These are phyloP conservation scores for Blastobotrys petasosporus DNA, from an alignment of 1,139 yeast genomes.

Conservation along the genomic window DNA sequence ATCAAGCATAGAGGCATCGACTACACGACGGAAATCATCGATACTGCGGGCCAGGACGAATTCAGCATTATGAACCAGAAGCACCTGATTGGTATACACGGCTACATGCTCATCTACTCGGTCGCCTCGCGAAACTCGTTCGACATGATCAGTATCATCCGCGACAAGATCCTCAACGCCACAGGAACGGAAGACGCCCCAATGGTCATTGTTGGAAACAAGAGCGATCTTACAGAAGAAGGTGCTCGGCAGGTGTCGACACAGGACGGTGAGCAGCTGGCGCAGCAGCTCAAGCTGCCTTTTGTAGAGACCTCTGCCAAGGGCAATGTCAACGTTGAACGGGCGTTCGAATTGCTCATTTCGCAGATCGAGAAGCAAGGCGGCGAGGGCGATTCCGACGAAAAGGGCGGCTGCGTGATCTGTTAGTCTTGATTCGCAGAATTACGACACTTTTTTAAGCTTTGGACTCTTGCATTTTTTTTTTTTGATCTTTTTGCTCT, in stretches of 20 bases:
- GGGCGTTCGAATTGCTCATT: constrained; percentile 60
- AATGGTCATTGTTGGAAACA: constrained; percentile 79
- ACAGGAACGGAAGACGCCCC: constrained; percentile 72
- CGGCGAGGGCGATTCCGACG: constrained; percentile 38
- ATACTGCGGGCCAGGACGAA: constrained; percentile 92
- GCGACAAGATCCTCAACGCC: constrained; percentile 78
- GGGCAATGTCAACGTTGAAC: constrained; percentile 57
- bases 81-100: constrained; percentile 78
- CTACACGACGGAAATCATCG: constrained; percentile 79
- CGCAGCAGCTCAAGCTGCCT: constrained; percentile 54
- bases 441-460: neutral
- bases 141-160: constrained; percentile 67
- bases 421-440: constrained; percentile 17
- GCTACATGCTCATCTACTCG: constrained; percentile 76
- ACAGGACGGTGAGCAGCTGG: constrained; percentile 60
- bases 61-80: constrained; percentile 79
- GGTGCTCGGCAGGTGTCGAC: constrained; percentile 52
- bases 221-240: constrained; percentile 61
- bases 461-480: neutral
- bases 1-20: constrained; percentile 68
- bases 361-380: constrained; percentile 63
- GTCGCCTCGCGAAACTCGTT: constrained; percentile 76
- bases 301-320: constrained; percentile 85
- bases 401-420: constrained; percentile 32
- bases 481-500: neutral